Evolutionary conservation across 2,329 filamentous ascomycete species (phyloP).

Genomic region (Aspergillus amoenus): DNA sequence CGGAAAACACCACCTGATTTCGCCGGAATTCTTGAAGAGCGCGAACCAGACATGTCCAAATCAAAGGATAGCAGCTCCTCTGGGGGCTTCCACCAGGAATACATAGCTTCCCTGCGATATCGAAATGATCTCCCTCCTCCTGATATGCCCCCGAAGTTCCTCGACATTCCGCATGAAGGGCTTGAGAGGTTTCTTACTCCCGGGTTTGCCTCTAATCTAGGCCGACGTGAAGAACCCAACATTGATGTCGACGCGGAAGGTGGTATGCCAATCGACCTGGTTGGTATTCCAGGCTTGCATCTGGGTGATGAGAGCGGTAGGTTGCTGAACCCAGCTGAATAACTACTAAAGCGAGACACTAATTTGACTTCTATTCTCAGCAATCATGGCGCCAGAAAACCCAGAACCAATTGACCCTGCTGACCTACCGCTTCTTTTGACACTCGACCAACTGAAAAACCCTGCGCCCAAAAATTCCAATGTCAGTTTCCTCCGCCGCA

Average conservation of each 20-base stretch:
- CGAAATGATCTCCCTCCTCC: slow-evolving; percentile 94
- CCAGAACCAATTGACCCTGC: slow-evolving; percentile 73
- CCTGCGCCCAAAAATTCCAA: slow-evolving; percentile 71
- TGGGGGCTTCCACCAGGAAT: slow-evolving; percentile 77
- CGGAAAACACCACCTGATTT: background rate
- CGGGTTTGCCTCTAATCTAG: slow-evolving; percentile 83
- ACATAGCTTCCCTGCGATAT: slow-evolving; percentile 93
- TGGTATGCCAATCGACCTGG: slow-evolving; percentile 93
- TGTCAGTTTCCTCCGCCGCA: slow-evolving; percentile 91
- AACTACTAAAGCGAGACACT: slow-evolving; percentile 12
- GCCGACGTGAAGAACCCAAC: slow-evolving; percentile 87
- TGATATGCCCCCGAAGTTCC: slow-evolving; percentile 90
- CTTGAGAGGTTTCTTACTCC: slow-evolving; percentile 88
- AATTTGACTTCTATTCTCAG: slow-evolving; percentile 47
- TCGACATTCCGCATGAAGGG: slow-evolving; percentile 93
- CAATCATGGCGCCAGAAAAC: slow-evolving; percentile 76
- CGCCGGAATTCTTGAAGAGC: background rate
- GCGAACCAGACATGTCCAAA: slow-evolving; percentile 35
- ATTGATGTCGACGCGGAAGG: slow-evolving; percentile 97
- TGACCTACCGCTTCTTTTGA: slow-evolving; percentile 79
- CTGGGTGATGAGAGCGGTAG: slow-evolving; percentile 91
- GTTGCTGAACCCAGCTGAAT: slow-evolving; percentile 20
- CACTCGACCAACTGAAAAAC: slow-evolving; percentile 81
- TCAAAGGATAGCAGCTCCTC: slow-evolving; percentile 40
- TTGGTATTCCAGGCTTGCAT: slow-evolving; percentile 92